A percentile compares a stretch with the other conserved stretches of the same genome.
These are phyloP conservation scores for Aureobasidium leucospermi DNA, from an alignment of 2,329 filamentous ascomycete genomes.

Conservation along the genomic window DNA sequence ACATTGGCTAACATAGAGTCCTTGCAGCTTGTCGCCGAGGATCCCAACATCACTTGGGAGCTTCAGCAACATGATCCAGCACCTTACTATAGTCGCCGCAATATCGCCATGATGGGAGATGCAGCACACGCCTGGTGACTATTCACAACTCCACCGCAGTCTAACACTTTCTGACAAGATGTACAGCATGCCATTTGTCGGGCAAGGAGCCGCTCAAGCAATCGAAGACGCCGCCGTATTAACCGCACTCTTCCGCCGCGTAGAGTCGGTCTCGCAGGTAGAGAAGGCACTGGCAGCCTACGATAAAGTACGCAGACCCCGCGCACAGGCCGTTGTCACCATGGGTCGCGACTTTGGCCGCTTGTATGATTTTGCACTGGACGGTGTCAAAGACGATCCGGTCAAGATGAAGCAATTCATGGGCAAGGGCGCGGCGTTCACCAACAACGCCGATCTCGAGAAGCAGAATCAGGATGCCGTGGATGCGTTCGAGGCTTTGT, in stretches of 20 bases:
- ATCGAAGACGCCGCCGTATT: constrained; percentile 33
- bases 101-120: constrained; percentile 31
- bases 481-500: constrained; percentile 18
- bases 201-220: constrained; percentile 31
- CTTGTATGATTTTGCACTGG: constrained; percentile 25
- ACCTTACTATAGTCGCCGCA: constrained; percentile 25
- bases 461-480: constrained; percentile 26
- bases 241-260: constrained; percentile 23
- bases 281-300: constrained; percentile 23
- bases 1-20: not conserved
- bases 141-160: too few species aligned
- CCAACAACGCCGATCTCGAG: constrained; percentile 25
- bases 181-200: constrained; percentile 25
- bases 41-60: constrained; percentile 25
- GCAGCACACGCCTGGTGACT: constrained; percentile 29
- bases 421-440: constrained; percentile 24
- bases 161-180: too few species aligned
- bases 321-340: constrained; percentile 25
- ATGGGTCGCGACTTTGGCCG: constrained; percentile 25
- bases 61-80: constrained; percentile 28
- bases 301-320: constrained; percentile 23
- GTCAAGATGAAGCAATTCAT: constrained; percentile 26
- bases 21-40: constrained; percentile 21
- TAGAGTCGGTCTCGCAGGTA: constrained; percentile 8
- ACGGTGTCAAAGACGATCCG: constrained; percentile 24